Percentiles rank a stretch among this genome's conserved stretches.
Evolutionary conservation across 768 basidiomycete species (phyloP).

Genomic region (Albatrellus ellisii): DNA sequence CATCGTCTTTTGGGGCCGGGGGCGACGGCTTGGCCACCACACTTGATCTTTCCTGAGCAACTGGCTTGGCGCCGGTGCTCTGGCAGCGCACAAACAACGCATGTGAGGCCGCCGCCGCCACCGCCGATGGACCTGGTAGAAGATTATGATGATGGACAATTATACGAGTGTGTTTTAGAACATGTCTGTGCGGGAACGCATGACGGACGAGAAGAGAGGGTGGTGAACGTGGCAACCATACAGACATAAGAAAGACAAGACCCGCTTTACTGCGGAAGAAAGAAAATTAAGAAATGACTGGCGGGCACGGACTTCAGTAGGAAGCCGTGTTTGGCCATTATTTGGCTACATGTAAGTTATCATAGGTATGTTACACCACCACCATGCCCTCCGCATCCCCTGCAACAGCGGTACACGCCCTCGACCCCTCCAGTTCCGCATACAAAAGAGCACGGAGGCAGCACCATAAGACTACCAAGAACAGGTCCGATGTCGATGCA

Average conservation of each 20-base stretch:
- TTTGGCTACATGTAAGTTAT: not conserved
- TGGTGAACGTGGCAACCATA: conserved; percentile 56
- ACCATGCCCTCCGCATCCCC: not conserved
- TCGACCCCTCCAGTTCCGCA: not conserved
- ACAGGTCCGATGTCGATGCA: conserved; percentile 32
- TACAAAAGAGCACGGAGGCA: conserved; percentile 50
- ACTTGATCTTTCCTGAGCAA: conserved; percentile 8
- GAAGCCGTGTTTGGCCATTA: conserved; percentile 1
- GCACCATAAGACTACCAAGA: conserved; percentile 45
- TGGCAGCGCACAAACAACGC: no score
- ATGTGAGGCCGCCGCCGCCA: no score
- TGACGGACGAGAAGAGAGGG: conserved; percentile 31
- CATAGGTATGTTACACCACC: not conserved
- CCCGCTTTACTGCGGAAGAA: no score
- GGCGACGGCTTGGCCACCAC: conserved; percentile 25
- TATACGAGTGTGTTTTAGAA: conserved; percentile 11
- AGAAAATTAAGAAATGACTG: no score
- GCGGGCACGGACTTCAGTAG: no score
- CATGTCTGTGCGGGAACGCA: conserved; percentile 15
- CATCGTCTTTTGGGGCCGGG: conserved; percentile 21
- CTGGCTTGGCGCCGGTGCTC: conserved; percentile 18
- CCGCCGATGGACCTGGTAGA: conserved; percentile 8
- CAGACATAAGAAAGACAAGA: conserved; percentile 36
- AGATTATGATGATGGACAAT: conserved; percentile 4
- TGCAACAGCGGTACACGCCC: not conserved